phyloP scores from a whole-genome alignment of 495 filamentous ascomycete species.

The Chaetomium tenue region DNA sequence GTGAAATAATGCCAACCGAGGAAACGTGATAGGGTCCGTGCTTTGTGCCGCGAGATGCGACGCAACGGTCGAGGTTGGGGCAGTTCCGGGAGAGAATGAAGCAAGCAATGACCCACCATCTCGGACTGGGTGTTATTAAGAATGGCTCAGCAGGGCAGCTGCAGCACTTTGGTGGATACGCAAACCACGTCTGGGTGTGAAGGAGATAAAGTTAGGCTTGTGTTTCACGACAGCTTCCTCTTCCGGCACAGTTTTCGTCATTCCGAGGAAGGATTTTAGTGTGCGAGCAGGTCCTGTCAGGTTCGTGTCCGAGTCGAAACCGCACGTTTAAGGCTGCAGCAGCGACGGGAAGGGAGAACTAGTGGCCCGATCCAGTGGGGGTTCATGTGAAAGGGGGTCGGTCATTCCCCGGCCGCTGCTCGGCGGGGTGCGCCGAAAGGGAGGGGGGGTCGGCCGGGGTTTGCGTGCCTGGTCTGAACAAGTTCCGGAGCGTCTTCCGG shows the following conservation, averaged over 20 bases:
- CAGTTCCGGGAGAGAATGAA: background rate
- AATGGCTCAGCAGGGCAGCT: slow-evolving; percentile 11
- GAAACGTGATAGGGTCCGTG: slow-evolving; percentile 13
- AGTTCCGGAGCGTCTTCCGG: background rate
- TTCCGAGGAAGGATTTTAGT: background rate
- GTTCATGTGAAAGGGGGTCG: background rate
- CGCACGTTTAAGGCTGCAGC: background rate
- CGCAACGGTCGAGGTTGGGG: background rate
- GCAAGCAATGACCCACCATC: background rate
- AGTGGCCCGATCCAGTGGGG: background rate
- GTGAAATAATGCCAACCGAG: too few species aligned
- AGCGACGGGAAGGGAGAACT: background rate
- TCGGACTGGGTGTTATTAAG: background rate
- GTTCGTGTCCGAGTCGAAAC: background rate
- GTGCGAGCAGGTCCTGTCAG: background rate
- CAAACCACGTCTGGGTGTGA: background rate
- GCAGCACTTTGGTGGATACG: background rate
- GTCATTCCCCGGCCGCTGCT: background rate
- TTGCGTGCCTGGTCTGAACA: background rate
- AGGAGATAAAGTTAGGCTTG: background rate
- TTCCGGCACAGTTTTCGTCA: background rate
- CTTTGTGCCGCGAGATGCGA: background rate
- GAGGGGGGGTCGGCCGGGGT: too few species aligned
- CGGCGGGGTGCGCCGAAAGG: too few species aligned
- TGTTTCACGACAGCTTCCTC: slow-evolving; percentile 13